Evolutionary conservation across 2,329 filamentous ascomycete species (phyloP).

Genomic region (Coniella lustricola): DNA sequence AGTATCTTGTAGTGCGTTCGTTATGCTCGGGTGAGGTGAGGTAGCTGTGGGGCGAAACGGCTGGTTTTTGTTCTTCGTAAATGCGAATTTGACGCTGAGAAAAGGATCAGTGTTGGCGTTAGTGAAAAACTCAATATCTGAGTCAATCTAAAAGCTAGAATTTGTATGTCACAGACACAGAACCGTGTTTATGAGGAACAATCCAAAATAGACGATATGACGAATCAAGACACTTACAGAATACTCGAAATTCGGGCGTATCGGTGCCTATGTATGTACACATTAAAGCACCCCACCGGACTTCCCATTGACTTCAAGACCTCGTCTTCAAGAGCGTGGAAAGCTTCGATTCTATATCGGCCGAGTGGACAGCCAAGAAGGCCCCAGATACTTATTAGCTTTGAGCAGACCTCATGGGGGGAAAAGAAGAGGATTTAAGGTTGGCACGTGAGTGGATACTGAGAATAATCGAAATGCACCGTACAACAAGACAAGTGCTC

Average conservation of each 20-base stretch:
- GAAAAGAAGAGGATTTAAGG: neutral
- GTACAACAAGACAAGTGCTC: conserved; percentile 1
- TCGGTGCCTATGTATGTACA: neutral
- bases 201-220: too few species aligned
- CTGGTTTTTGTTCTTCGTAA: neutral
- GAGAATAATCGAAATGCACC: neutral
- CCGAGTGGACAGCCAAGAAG: too few species aligned
- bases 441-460: too few species aligned
- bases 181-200: too few species aligned
- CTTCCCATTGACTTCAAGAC: neutral
- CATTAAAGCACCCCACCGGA: neutral
- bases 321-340: neutral
- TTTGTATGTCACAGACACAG: too few species aligned
- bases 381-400: too few species aligned
- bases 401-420: neutral
- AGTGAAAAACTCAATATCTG: too few species aligned
- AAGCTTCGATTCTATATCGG: neutral
- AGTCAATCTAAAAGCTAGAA: too few species aligned
- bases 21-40: too few species aligned
- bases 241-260: neutral
- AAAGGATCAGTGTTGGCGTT: too few species aligned
- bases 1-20: too few species aligned
- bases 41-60: too few species aligned
- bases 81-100: conserved; percentile 1
- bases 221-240: neutral